Conservation (phyloP, 202 grass and related monocot genomes). For the Bolboschoenoplectus hybrid region DNA sequence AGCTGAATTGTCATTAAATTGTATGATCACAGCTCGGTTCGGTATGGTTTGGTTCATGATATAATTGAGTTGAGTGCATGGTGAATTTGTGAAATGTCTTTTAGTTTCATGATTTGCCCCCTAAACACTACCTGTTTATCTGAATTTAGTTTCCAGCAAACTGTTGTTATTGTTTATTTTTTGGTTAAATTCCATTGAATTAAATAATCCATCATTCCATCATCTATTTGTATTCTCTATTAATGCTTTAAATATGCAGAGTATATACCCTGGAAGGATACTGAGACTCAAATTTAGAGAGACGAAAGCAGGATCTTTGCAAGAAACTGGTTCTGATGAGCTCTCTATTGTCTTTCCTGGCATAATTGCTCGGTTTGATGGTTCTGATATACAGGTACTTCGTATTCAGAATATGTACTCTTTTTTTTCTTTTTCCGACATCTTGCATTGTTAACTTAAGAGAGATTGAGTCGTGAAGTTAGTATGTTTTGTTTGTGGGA, state of each 20-base stretch:
- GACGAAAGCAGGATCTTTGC: slow-evolving; percentile 47
- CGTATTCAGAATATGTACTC: slow-evolving; percentile 34
- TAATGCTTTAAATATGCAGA: slow-evolving; percentile 50
- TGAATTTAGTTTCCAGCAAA: background rate
- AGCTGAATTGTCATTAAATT: no score
- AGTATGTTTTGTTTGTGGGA: slow-evolving; percentile 29
- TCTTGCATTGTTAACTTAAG: slow-evolving; percentile 20
- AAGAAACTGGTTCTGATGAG: slow-evolving; percentile 69
- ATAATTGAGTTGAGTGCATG: background rate
- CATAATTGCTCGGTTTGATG: slow-evolving; percentile 72
- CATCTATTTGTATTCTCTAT: background rate
- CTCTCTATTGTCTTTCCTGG: slow-evolving; percentile 72
- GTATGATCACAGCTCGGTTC: background rate
- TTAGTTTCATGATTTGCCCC: background rate
- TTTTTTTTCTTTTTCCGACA: slow-evolving; percentile 26
- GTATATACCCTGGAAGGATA: slow-evolving; percentile 72
- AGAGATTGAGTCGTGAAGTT: background rate
- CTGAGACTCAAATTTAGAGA: slow-evolving; percentile 72
- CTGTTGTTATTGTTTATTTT: background rate
- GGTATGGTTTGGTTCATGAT: slow-evolving; percentile 8
- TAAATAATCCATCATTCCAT: background rate
- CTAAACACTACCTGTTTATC: background rate
- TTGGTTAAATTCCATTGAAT: background rate
- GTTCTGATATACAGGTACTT: slow-evolving; percentile 81
- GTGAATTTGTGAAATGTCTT: background rate